A percentile compares a stretch with the other conserved stretches of the same genome.
Conservation (phyloP, 75 land plant species). For the Chamaecyparis obtusa region DNA sequence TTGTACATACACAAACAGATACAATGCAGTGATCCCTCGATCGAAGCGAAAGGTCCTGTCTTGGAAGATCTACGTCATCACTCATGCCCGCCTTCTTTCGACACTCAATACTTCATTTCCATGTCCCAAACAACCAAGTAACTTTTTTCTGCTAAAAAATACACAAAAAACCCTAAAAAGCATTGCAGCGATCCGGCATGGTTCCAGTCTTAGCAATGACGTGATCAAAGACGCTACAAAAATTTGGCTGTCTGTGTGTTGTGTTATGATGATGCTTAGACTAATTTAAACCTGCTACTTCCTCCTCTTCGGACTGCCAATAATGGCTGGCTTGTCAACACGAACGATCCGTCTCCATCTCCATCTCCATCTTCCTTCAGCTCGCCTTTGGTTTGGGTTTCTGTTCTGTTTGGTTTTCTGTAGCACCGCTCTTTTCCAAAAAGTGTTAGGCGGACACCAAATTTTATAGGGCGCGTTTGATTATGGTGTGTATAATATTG, state of each 20-base stretch:
- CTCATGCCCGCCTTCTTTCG: not conserved
- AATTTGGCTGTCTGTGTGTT: not conserved
- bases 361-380: not conserved
- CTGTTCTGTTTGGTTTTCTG: not conserved
- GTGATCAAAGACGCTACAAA: not conserved
- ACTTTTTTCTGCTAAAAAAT: not conserved
- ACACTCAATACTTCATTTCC: not conserved
- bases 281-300: not conserved
- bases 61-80: slow-evolving; percentile 4
- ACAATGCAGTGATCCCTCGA: not conserved
- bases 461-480: not conserved
- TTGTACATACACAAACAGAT: not conserved
- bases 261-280: not conserved
- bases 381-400: not conserved
- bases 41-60: not conserved
- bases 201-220: not conserved
- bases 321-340: not conserved
- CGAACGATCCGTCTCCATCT: not conserved
- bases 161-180: not conserved
- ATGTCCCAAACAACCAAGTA: not conserved
- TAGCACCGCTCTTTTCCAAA: slow-evolving; percentile 1
- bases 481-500: too few species aligned
- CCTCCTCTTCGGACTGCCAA: not conserved
- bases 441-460: slow-evolving; percentile 14
- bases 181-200: not conserved